Base-by-base conservation (phyloP, 345 rosid species). In the Mallotus nudiflorus region DNA sequence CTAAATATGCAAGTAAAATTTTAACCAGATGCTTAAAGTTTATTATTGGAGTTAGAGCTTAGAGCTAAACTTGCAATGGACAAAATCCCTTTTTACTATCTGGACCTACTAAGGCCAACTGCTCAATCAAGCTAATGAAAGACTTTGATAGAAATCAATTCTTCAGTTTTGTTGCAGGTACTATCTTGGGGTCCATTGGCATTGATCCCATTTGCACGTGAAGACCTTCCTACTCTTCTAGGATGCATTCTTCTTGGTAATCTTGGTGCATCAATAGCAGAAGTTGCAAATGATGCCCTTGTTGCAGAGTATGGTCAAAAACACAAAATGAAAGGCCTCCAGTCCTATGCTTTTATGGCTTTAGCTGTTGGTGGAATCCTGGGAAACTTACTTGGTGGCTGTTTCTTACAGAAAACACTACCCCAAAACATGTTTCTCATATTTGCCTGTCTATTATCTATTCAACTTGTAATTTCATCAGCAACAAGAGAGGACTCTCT, bases 271-370 rank as follows among this genome's bases (percentile, higher is more conserved):
- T 88, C 98, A 20, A 80, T 93, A 56, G 80, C 89, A 20, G 97
- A 93, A 82, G 97, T 93, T 15, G 91, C 97, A 12, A 82, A 86
- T 52, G 97, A 91, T 52, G 98, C 98, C 69, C 90, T 93, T 60
- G 90, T 93, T 40, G 89, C 97, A 24, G 98, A 91, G 74, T 91
- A 82, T 58, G 98, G 96, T 44, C 81, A 86, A 55, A 84, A 85
- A 70, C 83, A 82, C 66, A 70, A 65, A 66, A 75, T 81, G 15
- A 75, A 77, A 37, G 82, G 88, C 62, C 92, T 91, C 53, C 97
- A 93, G 69, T 88, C 96, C 59, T 93, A 88, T 61, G 95, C 91
- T 16, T 89, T 87, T 60, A 89, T 93, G 91, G 96, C 97, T 80
- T 85, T 79, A 48, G 97, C 98, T 37, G 84, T 77, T 2, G 97